These are phyloP conservation scores for Exobasidium rhododendri DNA, from an alignment of 1,284 basidiomycete genomes.

Conservation along the genomic window DNA sequence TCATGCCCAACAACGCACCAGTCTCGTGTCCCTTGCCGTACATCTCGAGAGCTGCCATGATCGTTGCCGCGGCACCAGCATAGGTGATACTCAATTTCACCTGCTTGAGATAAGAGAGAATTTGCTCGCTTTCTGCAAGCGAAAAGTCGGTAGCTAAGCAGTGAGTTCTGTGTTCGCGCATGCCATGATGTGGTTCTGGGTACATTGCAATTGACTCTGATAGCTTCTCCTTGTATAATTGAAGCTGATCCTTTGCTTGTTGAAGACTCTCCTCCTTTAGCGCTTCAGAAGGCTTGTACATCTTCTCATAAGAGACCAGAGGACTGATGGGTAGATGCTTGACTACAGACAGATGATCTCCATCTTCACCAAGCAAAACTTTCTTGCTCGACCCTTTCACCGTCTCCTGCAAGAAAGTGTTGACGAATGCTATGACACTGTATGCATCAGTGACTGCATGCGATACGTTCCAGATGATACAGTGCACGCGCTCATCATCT, in stretches of 20 bases:
- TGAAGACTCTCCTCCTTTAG: background rate
- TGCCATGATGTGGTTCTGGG: background rate
- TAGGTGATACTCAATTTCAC: background rate
- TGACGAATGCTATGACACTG: conserved; percentile 22
- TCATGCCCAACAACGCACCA: conserved; percentile 30
- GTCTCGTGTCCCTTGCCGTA: conserved; percentile 19
- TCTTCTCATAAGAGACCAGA: background rate
- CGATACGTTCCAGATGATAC: conserved; percentile 26
- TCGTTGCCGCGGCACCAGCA: background rate
- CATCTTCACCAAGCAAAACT: background rate
- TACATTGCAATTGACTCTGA: background rate
- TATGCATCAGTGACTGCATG: conserved; percentile 29
- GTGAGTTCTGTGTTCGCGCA: background rate
- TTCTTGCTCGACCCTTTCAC: background rate
- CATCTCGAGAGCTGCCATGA: background rate
- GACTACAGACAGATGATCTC: background rate
- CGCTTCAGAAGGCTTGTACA: background rate
- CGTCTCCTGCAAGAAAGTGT: conserved; percentile 12
- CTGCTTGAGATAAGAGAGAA: background rate
- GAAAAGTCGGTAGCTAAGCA: background rate
- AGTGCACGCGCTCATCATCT: background rate
- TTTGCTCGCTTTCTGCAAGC: background rate
- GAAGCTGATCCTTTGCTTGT: background rate
- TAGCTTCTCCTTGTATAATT: background rate
- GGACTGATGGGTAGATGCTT: background rate